A percentile compares a stretch with the other conserved stretches of the same genome.
phyloP scores from a whole-genome alignment of 108 stramenopile species.

The Conticribra guillardii region DNA sequence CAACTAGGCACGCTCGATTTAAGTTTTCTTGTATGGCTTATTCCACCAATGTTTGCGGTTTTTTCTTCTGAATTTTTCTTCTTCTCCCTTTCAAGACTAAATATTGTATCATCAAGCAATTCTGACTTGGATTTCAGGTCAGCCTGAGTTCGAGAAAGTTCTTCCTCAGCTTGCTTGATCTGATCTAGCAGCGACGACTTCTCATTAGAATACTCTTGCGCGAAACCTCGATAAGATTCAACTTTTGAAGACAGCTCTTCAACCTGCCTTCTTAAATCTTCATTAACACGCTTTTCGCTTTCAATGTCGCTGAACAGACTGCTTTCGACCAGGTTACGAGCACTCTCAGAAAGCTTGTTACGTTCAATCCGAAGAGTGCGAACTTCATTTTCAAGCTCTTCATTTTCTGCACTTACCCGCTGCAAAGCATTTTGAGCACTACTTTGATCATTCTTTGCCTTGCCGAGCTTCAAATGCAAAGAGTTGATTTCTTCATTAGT shows the following conservation, averaged over 20 bases:
- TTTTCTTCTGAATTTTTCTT: constrained; percentile 11
- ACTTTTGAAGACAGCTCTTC: background rate
- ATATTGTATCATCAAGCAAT: background rate
- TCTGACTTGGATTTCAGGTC: background rate
- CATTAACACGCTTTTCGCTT: constrained; percentile 7
- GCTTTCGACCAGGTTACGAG: too few species aligned
- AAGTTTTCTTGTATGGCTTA: background rate
- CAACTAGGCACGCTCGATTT: background rate
- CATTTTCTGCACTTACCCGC: too few species aligned
- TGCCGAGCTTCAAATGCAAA: too few species aligned
- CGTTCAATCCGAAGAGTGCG: too few species aligned
- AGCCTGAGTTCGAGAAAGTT: background rate
- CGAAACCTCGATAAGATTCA: background rate
- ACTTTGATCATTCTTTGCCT: too few species aligned
- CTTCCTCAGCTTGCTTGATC: background rate
- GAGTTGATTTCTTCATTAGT: too few species aligned
- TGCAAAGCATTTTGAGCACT: too few species aligned
- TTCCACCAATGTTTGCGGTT: background rate
- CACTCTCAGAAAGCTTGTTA: too few species aligned
- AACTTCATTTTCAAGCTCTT: too few species aligned
- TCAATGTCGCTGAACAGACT: too few species aligned
- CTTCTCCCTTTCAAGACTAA: constrained; percentile 1
- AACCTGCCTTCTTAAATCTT: constrained; percentile 3
- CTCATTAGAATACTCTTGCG: constrained; percentile 16
- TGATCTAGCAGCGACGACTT: constrained; percentile 18